Evolutionary conservation across 163 green algal species (phyloP), one percentile per base, ranked within the genome.

Genomic region (Volvox carteri): DNA sequence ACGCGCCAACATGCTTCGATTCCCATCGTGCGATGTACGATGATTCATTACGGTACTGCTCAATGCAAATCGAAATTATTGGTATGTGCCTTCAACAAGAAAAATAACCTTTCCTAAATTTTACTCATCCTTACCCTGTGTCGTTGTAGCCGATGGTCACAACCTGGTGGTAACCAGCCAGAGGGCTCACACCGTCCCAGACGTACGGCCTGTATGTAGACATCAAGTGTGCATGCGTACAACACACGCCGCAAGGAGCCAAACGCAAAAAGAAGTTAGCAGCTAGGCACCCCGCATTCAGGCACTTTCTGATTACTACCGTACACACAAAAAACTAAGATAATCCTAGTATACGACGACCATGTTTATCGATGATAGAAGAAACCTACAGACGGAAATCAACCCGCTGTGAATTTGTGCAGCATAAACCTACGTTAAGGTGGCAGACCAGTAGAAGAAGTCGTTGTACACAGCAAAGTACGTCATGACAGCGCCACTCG

Each of bases 391-490:
- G 50, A 58, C 12, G 16, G 50, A 58, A 16, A 58, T 16, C 50
- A 58, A 12, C 12, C 50, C 12, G 12, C 12, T 58, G 50, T 12
- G 12, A 16, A 58, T 58, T 25, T 12, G 16, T 58, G 50, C 50
- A 54, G 33, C 37, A 4, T 9, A 52, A 7, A 85, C 77, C 35
- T 46, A 85, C 52, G 33, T 12, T 2, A 33, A 74, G 1, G 52
- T 41, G 16, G 54, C 35, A 11, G 11, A 9, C 52, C 54, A 85
- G 52, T 37, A 50, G 35, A 74, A 85, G 54, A 85, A 85, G 54
- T 85, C 77, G 54, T 85, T 85, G 54, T 74, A 85, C n/a, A 85
- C 77, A 18, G 77, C 35, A 46, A 85, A 85, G 35, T 56, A 85
- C 41, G 52, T 74, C 9, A 39, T 39, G 1, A 85, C 77, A 19